Base-by-base conservation (phyloP, 2,329 filamentous ascomycete genomes). In the Sarocladium strictum region DNA sequence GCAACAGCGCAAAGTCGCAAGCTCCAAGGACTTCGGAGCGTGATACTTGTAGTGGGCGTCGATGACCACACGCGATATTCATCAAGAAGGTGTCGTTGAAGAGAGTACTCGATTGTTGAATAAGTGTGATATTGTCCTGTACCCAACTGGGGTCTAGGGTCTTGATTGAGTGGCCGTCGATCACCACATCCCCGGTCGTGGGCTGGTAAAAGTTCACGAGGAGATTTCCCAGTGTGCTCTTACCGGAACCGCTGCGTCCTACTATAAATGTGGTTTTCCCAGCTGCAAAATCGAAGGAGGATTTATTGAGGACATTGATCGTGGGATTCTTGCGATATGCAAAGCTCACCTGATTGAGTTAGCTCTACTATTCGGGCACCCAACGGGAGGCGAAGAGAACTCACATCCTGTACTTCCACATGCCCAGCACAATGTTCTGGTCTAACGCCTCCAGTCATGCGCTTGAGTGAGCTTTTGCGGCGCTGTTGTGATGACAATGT, bases 211-310 rank as follows among this genome's bases (percentile, higher is more conserved):
- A 88, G 12, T 85, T 82, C 52, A 91, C 76, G 1, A 97, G 76
- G 0, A 97, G 76, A 64, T 90, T 90, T 1, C 87, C 85, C 1
- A 97, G 65, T 0, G 93, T 97, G 61, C 90, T 96, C 68, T 97
- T 97, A 0, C 93, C 93, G 2, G 90, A 96, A 0, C 94, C 94
- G 63, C 90, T 96, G 62, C 79, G 81, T 0, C 93, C 94, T 51
- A 97, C 82, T 2, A 97, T 76, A 63, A 94, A 97, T 0, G 85
- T 90, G 2, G 86, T 83, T 58, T 88, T 76, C 0, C 88, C 86
- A 0, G 86, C 77, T 0, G 84, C 80, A 55, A 97, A 93, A 59
- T 77, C 80, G 57, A 97, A 78, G 0, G 77, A 84, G 0, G 81
- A 80, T 6, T 79, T 71, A 1, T 79, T 69, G 10, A 97, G 74